Percentiles rank a stretch among this genome's conserved stretches.
Evolutionary conservation across 495 filamentous ascomycete genomes (phyloP).

Genomic region (Lineolata rhizophorae): DNA sequence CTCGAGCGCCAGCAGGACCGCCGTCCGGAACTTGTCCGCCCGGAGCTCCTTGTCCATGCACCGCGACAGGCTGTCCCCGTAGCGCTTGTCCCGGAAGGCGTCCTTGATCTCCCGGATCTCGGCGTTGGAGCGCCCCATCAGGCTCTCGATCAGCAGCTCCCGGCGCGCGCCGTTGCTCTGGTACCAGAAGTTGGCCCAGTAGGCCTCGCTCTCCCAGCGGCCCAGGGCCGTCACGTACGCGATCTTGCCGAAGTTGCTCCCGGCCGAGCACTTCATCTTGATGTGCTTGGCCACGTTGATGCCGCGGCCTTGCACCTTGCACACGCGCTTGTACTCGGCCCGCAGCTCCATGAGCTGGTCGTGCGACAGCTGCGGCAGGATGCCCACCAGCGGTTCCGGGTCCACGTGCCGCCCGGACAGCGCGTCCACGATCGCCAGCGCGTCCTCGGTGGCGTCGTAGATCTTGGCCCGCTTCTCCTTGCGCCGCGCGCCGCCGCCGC

Average conservation of each 20-base stretch:
- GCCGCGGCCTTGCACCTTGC: constrained; percentile 42
- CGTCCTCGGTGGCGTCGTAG: constrained; percentile 65
- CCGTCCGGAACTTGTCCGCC: constrained; percentile 78
- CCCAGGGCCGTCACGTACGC: constrained; percentile 81
- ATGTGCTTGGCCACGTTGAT: constrained; percentile 96
- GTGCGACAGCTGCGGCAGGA: constrained; percentile 63
- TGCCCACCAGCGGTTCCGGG: constrained; percentile 49
- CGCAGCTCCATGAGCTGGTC: constrained; percentile 72
- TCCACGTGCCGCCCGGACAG: constrained; percentile 45
- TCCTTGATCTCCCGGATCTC: constrained; percentile 84
- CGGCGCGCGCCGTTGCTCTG: constrained; percentile 30
- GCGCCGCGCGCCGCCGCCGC: too few relatives aligned
- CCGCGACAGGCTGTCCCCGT: constrained; percentile 53
- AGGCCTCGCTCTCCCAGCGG: constrained; percentile 80
- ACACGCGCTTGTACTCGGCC: constrained; percentile 70
- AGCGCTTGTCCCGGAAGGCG: constrained; percentile 83
- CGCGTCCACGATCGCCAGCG: constrained; percentile 48
- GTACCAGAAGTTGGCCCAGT: constrained; percentile 98
- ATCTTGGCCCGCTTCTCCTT: constrained; percentile 31
- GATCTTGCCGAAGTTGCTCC: constrained; percentile 79
- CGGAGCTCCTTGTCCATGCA: constrained; percentile 85
- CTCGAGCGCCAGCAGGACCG: constrained; percentile 67
- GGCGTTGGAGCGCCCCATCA: constrained; percentile 71
- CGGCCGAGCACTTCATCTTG: constrained; percentile 45
- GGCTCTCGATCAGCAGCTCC: constrained; percentile 69